phyloP scores from a whole-genome alignment of 1,139 yeast genomes.

The Komagataea norvegica region DNA sequence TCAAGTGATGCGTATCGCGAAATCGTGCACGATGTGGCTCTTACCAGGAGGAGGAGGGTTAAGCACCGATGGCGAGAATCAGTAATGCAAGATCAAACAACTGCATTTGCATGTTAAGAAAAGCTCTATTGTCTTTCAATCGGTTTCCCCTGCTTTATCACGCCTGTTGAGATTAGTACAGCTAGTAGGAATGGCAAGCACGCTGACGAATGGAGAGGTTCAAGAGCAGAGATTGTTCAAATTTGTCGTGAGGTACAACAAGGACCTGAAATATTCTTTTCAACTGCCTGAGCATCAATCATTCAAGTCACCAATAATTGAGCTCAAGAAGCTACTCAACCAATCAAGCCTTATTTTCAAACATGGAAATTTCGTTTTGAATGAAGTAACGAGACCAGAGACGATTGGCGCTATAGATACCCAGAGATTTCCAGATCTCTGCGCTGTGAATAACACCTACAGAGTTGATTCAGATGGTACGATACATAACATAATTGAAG shows the following conservation, averaged over 20 bases:
- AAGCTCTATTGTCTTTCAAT: too few relatives aligned
- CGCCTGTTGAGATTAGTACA: too few relatives aligned
- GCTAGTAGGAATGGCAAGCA: too few relatives aligned
- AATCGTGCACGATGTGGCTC: too few relatives aligned
- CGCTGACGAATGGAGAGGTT: too few relatives aligned
- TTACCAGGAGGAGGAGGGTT: too few relatives aligned
- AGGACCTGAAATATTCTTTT: background rate
- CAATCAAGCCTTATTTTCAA: conserved; percentile 1
- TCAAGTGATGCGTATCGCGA: conserved; percentile 2
- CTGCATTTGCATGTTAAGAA: too few relatives aligned
- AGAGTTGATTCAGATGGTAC: background rate
- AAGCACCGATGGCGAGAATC: too few relatives aligned
- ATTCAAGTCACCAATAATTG: conserved; percentile 1
- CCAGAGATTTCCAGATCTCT: background rate
- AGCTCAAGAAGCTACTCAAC: background rate
- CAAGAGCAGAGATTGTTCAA: background rate
- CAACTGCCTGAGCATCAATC: background rate
- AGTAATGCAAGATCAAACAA: too few relatives aligned
- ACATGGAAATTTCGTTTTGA: background rate
- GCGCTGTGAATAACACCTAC: background rate
- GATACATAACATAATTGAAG: conserved; percentile 1
- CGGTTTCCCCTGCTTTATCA: too few relatives aligned
- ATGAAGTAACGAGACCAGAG: background rate
- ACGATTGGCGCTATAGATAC: conserved; percentile 3
- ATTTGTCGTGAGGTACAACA: background rate